A percentile compares a stretch with the other conserved stretches of the same genome.
Evolutionary conservation across 306 rosid genomes (phyloP).

Genomic region (Vigna mungo): DNA sequence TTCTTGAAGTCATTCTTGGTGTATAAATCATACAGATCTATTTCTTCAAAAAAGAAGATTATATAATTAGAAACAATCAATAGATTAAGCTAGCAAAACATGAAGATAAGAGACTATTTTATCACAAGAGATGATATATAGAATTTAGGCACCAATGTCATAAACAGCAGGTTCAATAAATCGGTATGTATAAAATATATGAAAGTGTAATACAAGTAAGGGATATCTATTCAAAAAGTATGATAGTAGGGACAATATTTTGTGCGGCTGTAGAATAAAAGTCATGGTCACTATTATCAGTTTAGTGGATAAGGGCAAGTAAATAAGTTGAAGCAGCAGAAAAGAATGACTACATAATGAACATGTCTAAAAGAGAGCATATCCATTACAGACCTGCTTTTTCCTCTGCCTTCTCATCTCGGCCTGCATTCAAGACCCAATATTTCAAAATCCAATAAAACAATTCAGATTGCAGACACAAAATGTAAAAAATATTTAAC

Average conservation of each 20-base stretch:
- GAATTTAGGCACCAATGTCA: too few species aligned
- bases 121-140: conserved; percentile 3
- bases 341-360: conserved; percentile 14
- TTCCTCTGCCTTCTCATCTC: conserved; percentile 63
- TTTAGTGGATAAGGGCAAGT: not conserved
- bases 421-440: conserved; percentile 65
- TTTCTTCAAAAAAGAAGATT: not conserved
- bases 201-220: conserved; percentile 1
- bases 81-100: not conserved
- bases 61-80: not conserved
- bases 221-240: not conserved
- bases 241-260: not conserved
- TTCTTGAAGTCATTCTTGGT: not conserved
- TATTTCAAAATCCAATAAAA: conserved; percentile 41
- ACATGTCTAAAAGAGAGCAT: not conserved
- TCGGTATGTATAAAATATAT: too few species aligned
- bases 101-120: not conserved
- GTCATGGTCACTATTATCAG: not conserved
- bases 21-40: not conserved
- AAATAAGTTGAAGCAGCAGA: conserved; percentile 25
- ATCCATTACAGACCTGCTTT: conserved; percentile 57
- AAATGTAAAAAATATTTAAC: conserved; percentile 9
- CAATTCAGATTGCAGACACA: conserved; percentile 36
- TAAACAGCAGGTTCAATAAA: too few species aligned
- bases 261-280: not conserved